Evolutionary conservation across 768 basidiomycete species (phyloP).

Genomic region (Auriscalpium vulgare): DNA sequence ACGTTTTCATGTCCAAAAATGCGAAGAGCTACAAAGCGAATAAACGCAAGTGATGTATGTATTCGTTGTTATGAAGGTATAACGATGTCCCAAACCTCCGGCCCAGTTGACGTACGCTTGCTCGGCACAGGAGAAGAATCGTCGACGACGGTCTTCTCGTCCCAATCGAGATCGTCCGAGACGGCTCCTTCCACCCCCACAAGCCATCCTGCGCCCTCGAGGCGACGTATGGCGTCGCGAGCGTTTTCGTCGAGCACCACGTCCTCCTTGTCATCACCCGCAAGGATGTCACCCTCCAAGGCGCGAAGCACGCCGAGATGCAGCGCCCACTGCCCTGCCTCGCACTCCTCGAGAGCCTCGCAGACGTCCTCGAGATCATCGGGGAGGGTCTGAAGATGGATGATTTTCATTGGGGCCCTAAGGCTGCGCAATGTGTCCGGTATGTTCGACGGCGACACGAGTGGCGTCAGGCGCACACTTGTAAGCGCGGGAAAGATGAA

Average conservation of each 20-base stretch:
- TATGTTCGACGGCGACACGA: slow-evolving; percentile 9
- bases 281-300: slow-evolving; percentile 7
- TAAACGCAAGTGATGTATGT: too few relatives aligned
- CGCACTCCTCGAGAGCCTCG: neutral
- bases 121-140: neutral
- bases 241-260: slow-evolving; percentile 1
- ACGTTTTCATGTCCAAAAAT: too few relatives aligned
- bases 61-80: too few relatives aligned
- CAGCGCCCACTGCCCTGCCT: slow-evolving; percentile 6
- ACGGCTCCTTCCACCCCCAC: neutral
- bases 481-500: slow-evolving; percentile 6
- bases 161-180: slow-evolving; percentile 11
- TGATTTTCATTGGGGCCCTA: slow-evolving; percentile 2
- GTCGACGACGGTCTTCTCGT: slow-evolving; percentile 10
- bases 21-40: too few relatives aligned
- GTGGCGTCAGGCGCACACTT: slow-evolving; percentile 10
- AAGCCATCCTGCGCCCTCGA: slow-evolving; percentile 4
- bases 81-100: too few relatives aligned
- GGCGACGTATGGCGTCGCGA: slow-evolving; percentile 7
- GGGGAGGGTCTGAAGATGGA: slow-evolving; percentile 12
- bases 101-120: too few relatives aligned
- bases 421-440: slow-evolving; percentile 8
- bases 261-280: neutral
- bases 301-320: slow-evolving; percentile 10
- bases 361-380: slow-evolving; percentile 15